Evolutionary conservation across 2,329 filamentous ascomycete species (phyloP).

Genomic region (Talaromyces sp.): DNA sequence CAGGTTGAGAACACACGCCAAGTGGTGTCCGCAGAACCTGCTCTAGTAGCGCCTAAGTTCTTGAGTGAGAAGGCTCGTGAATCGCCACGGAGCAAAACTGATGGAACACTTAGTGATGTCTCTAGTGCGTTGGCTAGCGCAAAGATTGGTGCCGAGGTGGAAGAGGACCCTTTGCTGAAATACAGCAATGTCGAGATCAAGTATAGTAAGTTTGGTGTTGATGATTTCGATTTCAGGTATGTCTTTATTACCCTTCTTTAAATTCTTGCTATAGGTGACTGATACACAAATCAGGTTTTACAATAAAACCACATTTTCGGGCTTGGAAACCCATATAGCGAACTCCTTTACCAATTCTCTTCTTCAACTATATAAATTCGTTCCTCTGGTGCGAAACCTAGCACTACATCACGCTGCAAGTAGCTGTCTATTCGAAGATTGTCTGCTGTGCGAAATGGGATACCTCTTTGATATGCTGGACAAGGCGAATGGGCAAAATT

Average conservation of each 20-base stretch:
- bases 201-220: conserved; percentile 98
- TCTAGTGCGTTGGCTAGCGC: conserved; percentile 61
- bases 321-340: conserved; percentile 89
- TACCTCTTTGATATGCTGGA: conserved; percentile 98
- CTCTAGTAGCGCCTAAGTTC: conserved; percentile 76
- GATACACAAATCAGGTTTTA: conserved; percentile 61
- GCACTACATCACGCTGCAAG: conserved; percentile 85
- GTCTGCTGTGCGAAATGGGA: conserved; percentile 87
- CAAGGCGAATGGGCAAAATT: conserved; percentile 88
- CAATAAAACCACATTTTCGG: conserved; percentile 87
- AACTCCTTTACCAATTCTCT: conserved; percentile 95
- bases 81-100: conserved; percentile 37
- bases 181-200: conserved; percentile 97
- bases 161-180: conserved; percentile 77
- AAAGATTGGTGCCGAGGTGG: conserved; percentile 65
- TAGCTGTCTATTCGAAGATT: conserved; percentile 73
- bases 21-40: conserved; percentile 54
- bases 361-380: conserved; percentile 86
- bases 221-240: conserved; percentile 97
- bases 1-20: conserved; percentile 74
- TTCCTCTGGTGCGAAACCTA: conserved; percentile 78
- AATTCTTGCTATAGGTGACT: neutral
- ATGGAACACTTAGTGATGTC: conserved; percentile 49
- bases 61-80: conserved; percentile 87
- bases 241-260: conserved; percentile 53